Evolutionary conservation across 208 protist species (phyloP), one percentile per base, ranked within the genome.

Genomic region (Acanthamoeba royreba): DNA sequence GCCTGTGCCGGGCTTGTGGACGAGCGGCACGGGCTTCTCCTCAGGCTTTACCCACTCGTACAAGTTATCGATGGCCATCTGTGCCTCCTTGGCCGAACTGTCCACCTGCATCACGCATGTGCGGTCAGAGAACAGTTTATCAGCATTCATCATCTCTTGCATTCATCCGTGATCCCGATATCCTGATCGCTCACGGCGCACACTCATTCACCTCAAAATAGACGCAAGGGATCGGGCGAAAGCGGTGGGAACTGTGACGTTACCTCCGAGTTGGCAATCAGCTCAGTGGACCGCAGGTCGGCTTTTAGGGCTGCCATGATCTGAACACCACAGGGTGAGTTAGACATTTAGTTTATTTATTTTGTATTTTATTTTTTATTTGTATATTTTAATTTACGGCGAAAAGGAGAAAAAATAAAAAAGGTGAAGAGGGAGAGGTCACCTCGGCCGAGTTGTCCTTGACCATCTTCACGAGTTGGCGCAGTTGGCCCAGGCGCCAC

Each of bases 391-490:
- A 46, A 1, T 1, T 22, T 13, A 2, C 43, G 69, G 43, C 25
- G 40, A 8, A 0, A 13, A 85, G 5, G 45, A 53, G 35, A 35
- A 35, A 38, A 61, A 61, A 31, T 31, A 52, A 28, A 13, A 81
- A 46, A 55, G 69, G 69, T 46, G 38, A 61, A 79, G 81, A 87
- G 77, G 7, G 1, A 63, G 8, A 25, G 61, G 13, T 28, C 15
- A 97, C 89, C 13, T 77, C 79, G 2, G 95, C 49, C 43, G 92
- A 47, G 63, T 98, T 95, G 55, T 98, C 97, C 35, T 97, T 93
- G 4, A 98, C 8, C 72, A 98, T 89, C 33, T 94, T 91, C 5
- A 95, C 43, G 3, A 98, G 11, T 9, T 91, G 28, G 19, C 94
- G 86, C 22, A 98, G 77, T 38, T 97, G 88, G 13, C 72, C 15